Conservation (phyloP, 768 basidiomycete species). For the Exidia glandulosa region DNA sequence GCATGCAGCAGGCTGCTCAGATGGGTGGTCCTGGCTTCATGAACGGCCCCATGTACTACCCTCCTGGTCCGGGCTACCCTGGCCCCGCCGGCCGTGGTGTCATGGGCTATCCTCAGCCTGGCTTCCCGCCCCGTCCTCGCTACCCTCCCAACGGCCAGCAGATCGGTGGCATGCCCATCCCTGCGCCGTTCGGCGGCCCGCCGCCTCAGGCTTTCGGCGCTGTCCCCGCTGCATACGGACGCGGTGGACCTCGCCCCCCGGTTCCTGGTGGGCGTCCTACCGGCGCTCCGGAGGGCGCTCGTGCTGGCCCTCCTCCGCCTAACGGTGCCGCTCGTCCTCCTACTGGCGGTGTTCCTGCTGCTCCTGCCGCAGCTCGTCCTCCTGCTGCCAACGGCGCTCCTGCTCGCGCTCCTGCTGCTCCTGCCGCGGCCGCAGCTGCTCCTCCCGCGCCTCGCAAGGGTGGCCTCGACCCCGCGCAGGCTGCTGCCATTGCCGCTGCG, state of each 20-base stretch:
- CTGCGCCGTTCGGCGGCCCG: constrained; percentile 57
- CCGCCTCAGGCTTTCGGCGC: constrained; percentile 62
- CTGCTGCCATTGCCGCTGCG: constrained; percentile 37
- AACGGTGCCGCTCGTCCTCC: constrained; percentile 31
- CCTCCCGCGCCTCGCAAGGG: constrained; percentile 33
- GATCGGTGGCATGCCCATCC: constrained; percentile 67
- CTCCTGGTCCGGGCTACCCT: constrained; percentile 66
- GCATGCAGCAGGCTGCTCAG: constrained; percentile 91
- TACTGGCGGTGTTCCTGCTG: constrained; percentile 30
- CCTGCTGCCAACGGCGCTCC: constrained; percentile 19
- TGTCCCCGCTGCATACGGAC: constrained; percentile 51
- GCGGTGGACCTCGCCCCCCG: constrained; percentile 51
- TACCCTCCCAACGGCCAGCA: constrained; percentile 61
- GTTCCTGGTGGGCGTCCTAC: neutral
- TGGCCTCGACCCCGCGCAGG: constrained; percentile 40
- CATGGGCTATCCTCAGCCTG: constrained; percentile 67
- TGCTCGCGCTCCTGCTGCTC: constrained; percentile 18
- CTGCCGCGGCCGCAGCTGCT: constrained; percentile 34
- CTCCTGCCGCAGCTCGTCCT: constrained; percentile 26
- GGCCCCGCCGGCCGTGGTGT: constrained; percentile 72
- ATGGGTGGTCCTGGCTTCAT: constrained; percentile 71
- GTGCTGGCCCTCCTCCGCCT: no score
- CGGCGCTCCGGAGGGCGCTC: constrained; percentile 21
- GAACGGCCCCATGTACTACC: constrained; percentile 79
- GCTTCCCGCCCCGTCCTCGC: constrained; percentile 81